These are phyloP conservation scores for Violaceomyces palustris DNA, from an alignment of 1,284 basidiomycete genomes.

Conservation along the genomic window DNA sequence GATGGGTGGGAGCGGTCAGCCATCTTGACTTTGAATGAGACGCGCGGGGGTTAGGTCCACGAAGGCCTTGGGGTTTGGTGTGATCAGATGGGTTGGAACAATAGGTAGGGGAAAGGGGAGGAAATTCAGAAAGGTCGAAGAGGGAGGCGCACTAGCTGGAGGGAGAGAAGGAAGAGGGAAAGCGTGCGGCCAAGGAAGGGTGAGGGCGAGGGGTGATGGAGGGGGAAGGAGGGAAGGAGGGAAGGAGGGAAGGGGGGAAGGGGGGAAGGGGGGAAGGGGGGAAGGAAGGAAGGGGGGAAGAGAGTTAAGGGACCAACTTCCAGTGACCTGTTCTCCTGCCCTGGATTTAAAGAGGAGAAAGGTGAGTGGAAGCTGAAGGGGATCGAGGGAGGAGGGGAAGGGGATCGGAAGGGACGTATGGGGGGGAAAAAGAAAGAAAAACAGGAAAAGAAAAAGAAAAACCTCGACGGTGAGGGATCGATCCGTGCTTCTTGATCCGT, in stretches of 20 bases:
- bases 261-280: neutral
- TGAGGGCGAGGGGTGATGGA: constrained; percentile 7
- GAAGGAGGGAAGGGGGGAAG: neutral
- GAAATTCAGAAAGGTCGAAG: constrained; percentile 1
- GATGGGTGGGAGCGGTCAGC: constrained; percentile 38
- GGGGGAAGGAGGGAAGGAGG: constrained; percentile 2
- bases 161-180: neutral
- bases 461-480: no score
- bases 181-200: no score
- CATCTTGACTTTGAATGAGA: constrained; percentile 11
- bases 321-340: no score
- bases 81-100: neutral
- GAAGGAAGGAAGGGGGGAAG: neutral
- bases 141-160: no score
- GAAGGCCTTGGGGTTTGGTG: neutral
- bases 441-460: neutral
- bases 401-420: neutral
- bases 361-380: neutral
- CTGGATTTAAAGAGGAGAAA: no score
- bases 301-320: no score
- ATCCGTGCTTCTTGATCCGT: no score
- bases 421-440: neutral
- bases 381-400: neutral
- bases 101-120: neutral
- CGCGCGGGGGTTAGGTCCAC: neutral